Evolutionary conservation across 169 alveolate genomes (phyloP), one percentile per base, ranked within the genome.

Genomic region (Babesia ovis): DNA sequence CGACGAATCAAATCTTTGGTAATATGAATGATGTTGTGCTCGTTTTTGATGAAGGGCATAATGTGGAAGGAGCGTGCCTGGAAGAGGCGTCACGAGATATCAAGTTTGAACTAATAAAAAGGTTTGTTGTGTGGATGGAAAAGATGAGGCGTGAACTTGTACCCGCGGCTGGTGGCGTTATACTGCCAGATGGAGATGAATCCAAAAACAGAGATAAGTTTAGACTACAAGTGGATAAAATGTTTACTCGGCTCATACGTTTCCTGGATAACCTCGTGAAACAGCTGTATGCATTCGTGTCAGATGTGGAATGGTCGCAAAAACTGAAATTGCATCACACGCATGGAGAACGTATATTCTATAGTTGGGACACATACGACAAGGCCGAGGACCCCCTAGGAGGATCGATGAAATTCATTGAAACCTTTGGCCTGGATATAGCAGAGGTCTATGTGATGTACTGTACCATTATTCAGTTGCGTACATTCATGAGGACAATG

Each of bases 41-140:
- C 34, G 90, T 96, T 35, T 92, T 96, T 53, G 98, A 96, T 79
- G 98, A 96, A 64, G 98, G 97, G 23, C 98, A 96, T 79, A 96
- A 96, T 83, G 83, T 95, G 14, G 96, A 91, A 55, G 71, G 72
- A n/a, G 84, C 85, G 37, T 89, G 94, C 25, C 90, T 85, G 66
- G 96, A 92, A 39, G 96, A 92, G 22, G 92, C 82, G 29, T 92
- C 96, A 4, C 86, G 71, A 57, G 91, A 83, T 56, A 51, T 74
- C 11, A 43, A 18, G 35, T 23, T 74, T n/a, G 69, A 25, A 12
- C 2, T 5, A 9, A 45, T 66, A 16, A 25, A 37, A 35, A 14
- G 56, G 20, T 18, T 66, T 1, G 11, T 61, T 9, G 5, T 9
- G 51, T 74, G 85, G 85, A 32, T 74, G 32, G 8, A n/a, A 25